Evolutionary conservation across 2,329 filamentous ascomycete species (phyloP).

Genomic region (Diaporthe aspalathi): DNA sequence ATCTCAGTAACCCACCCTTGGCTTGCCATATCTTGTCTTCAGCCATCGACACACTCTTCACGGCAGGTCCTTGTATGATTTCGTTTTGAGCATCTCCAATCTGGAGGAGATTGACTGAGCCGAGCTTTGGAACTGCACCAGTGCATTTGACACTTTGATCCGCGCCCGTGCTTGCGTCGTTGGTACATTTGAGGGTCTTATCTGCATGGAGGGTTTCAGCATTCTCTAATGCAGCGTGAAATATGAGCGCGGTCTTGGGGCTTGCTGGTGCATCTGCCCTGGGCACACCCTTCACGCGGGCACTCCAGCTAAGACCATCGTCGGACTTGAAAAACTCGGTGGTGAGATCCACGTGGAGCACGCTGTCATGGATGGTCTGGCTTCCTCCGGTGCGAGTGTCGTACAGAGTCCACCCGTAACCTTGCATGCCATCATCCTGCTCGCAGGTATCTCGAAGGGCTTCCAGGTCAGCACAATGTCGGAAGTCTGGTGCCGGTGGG

Average conservation of each 20-base stretch:
- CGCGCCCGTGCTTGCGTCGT: slow-evolving; percentile 5
- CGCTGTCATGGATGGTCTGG: slow-evolving; percentile 74
- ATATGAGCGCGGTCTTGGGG: slow-evolving; percentile 64
- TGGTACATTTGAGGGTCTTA: slow-evolving; percentile 11
- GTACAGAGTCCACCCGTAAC: slow-evolving; percentile 78
- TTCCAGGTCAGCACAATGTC: not conserved
- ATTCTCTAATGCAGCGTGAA: slow-evolving; percentile 70
- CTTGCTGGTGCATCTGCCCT: slow-evolving; percentile 65
- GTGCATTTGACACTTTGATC: slow-evolving; percentile 11
- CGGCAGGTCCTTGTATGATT: slow-evolving; percentile 65
- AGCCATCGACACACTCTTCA: slow-evolving; percentile 65
- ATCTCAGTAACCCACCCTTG: slow-evolving; percentile 57
- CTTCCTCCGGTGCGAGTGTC: slow-evolving; percentile 73
- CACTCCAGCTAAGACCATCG: slow-evolving; percentile 74
- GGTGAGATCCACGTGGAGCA: slow-evolving; percentile 73
- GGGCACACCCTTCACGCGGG: slow-evolving; percentile 71
- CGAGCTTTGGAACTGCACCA: slow-evolving; percentile 61
- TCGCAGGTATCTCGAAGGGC: slow-evolving; percentile 10
- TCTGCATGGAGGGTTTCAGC: slow-evolving; percentile 4
- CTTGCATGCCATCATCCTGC: slow-evolving; percentile 62
- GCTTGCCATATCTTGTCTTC: slow-evolving; percentile 74
- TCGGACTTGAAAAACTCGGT: slow-evolving; percentile 77
- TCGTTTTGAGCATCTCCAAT: slow-evolving; percentile 65
- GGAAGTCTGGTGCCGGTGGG: not conserved
- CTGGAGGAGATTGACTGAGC: slow-evolving; percentile 70